Percentiles rank a stretch among this genome's conserved stretches.
Evolutionary conservation across 495 filamentous ascomycete species (phyloP).

Genomic region (Talaromyces stipitatus): DNA sequence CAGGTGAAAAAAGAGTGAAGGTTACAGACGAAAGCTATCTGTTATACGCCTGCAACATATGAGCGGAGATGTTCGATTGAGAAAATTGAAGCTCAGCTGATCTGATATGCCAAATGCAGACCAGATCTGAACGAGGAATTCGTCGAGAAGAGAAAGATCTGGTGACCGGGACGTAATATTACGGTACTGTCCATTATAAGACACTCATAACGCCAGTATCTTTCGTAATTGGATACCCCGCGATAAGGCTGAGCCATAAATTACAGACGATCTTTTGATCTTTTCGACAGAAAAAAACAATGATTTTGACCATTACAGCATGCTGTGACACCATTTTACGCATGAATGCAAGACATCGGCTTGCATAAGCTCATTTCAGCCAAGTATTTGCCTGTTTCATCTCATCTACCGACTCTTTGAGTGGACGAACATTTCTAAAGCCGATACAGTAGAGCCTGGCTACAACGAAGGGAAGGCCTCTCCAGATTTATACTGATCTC

Average conservation of each 20-base stretch:
- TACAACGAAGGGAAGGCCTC: no score
- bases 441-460: no score
- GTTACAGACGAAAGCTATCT: not conserved
- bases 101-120: not conserved
- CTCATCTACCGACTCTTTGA: not conserved
- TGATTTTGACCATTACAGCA: no score
- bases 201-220: not conserved
- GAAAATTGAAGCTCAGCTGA: not conserved
- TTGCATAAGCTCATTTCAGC: not conserved
- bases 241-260: not conserved
- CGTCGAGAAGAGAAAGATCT: not conserved
- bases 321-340: not conserved
- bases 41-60: not conserved
- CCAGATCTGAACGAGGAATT: not conserved
- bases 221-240: not conserved
- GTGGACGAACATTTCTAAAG: not conserved
- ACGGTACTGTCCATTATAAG: not conserved
- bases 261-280: not conserved
- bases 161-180: not conserved
- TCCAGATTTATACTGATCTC: no score
- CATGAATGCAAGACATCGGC: not conserved
- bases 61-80: not conserved
- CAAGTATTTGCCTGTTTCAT: not conserved
- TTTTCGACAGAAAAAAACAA: no score
- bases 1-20: not conserved